These are phyloP conservation scores for Toxicodendron radicans DNA, from an alignment of 345 rosid species.

Conservation along the genomic window DNA sequence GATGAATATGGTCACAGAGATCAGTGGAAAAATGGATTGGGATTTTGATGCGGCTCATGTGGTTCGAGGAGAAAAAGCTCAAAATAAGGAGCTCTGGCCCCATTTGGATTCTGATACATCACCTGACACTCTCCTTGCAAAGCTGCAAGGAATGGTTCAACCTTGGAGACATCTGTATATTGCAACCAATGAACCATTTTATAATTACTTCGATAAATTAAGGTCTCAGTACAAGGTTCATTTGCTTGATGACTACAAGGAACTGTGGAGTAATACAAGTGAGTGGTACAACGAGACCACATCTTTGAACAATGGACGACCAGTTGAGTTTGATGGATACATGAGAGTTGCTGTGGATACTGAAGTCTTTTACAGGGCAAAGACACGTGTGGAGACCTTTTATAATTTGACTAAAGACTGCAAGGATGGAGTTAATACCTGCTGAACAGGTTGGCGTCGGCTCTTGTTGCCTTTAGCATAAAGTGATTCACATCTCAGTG, in stretches of 20 bases:
- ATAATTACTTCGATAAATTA: conserved; percentile 85
- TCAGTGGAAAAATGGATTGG: conserved; percentile 95
- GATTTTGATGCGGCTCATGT: conserved; percentile 89
- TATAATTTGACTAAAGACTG: conserved; percentile 83
- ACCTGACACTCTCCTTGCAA: conserved; percentile 63
- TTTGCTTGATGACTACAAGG: conserved; percentile 79
- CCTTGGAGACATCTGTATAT: conserved; percentile 80
- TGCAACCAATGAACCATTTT: conserved; percentile 83
- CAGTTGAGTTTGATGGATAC: conserved; percentile 87
- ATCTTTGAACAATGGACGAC: conserved; percentile 58
- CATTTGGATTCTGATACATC: conserved; percentile 82
- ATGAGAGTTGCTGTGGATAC: conserved; percentile 99
- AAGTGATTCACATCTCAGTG: conserved; percentile 16
- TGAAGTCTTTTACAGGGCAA: conserved; percentile 75
- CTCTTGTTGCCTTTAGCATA: conserved; percentile 14
- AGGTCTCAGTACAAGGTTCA: conserved; percentile 87
- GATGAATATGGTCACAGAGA: conserved; percentile 84
- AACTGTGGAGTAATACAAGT: conserved; percentile 72
- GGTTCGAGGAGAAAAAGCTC: conserved; percentile 87
- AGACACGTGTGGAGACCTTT: conserved; percentile 82
- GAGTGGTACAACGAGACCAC: conserved; percentile 91
- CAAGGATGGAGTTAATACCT: conserved; percentile 88
- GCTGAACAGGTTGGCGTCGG: conserved; percentile 47
- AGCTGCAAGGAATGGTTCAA: conserved; percentile 58
- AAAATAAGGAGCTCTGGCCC: conserved; percentile 85